phyloP scores from a whole-genome alignment of 768 basidiomycete genomes.

The Psilocybe tampanensis region DNA sequence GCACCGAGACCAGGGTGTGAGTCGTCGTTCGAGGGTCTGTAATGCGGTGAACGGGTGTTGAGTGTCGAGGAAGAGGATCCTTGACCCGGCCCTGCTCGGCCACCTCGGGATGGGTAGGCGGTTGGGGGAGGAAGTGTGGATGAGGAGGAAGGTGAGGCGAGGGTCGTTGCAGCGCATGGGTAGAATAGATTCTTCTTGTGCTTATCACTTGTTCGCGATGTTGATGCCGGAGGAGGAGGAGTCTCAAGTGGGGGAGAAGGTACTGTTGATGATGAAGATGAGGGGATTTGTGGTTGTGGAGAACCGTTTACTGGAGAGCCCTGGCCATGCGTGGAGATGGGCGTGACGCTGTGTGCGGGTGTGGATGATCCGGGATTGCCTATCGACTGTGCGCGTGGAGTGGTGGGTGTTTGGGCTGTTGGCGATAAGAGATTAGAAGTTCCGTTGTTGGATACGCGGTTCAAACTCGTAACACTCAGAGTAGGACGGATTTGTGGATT shows the following conservation, averaged over 20 bases:
- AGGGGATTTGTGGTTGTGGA: not conserved
- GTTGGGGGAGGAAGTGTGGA: not conserved
- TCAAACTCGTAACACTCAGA: conserved; percentile 24
- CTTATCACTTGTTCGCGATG: no score
- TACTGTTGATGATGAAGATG: conserved; percentile 2
- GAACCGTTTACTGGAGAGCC: not conserved
- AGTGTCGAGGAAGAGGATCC: not conserved
- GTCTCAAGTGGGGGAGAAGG: no score
- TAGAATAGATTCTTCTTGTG: conserved; percentile 51
- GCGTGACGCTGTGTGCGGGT: not conserved
- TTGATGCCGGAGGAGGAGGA: no score
- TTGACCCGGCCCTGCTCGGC: not conserved
- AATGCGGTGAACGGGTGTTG: not conserved
- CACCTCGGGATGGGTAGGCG: not conserved
- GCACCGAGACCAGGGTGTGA: not conserved
- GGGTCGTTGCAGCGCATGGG: conserved; percentile 52
- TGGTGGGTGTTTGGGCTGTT: conserved; percentile 16
- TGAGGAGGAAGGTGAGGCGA: conserved; percentile 13
- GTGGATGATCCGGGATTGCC: not conserved
- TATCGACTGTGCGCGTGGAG: not conserved
- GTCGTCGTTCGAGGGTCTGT: not conserved
- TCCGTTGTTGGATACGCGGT: conserved; percentile 9
- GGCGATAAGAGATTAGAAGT: conserved; percentile 21
- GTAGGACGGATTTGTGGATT: conserved; percentile 24
- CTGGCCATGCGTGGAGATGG: not conserved